Evolutionary conservation across 1,139 yeast genomes (phyloP), one percentile per base, ranked within the genome.

Genomic region (Candida labiduridarum): DNA sequence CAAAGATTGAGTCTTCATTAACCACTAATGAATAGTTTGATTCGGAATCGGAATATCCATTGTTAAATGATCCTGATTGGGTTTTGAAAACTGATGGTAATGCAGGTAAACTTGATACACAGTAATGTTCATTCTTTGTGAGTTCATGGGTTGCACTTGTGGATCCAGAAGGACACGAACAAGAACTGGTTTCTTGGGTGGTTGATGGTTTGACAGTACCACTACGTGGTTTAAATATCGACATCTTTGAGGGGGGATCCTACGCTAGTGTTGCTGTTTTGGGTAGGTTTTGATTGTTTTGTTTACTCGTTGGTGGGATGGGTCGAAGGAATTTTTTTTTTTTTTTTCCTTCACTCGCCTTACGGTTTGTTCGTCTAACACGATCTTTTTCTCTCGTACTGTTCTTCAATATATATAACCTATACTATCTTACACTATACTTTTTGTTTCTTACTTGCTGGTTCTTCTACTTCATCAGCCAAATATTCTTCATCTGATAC

Each of bases 91-190:
- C 68, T 1, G 72, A 62, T 1, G 89, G 89, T 16, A 72, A 63
- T 0, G 87, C 85, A 8, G 85, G 83, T n/a, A 85, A 72, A 55
- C 76, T 76, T 4, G 83, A 74, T 10, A 87, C 84, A 53, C 83
- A 79, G 59, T 84, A 87, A 51, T 80, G 74, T 42, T 79, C 72
- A 54, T 79, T 85, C 58, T 81, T 79, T 5, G 90, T 84, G 59
- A 86, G 72, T 61, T 85, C 91, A 27, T 51, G 43, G 0, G 31
- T 43, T 11, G 31, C 29, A 19, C 15, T 16, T 35, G 29, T 12
- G 19, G 38, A 44, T 44, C 14, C 45, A 41, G 18, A 22, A 33
- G 40, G 22, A 19, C 4, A 19, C 22, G 4, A 3, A 4, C 3
- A 40, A 16, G 36, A 11, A 10, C 30, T 38, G 30, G 18, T 11